Base-by-base conservation (phyloP, 768 basidiomycete species). In the Pleurotus eryngii region DNA sequence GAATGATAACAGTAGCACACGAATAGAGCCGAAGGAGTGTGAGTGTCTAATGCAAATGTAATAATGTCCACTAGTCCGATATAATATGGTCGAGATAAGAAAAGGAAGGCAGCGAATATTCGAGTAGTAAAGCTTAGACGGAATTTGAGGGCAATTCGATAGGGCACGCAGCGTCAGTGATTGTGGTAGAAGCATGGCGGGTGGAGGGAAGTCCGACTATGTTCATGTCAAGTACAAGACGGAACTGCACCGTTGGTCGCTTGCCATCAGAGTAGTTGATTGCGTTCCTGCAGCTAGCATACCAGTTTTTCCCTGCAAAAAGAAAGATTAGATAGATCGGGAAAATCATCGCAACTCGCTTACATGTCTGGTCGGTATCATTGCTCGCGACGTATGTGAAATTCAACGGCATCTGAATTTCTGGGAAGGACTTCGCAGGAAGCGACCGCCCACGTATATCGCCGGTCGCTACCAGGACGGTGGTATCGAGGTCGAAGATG, bases 371-470 rank as follows among this genome's bases (percentile, higher is more conserved):
- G 71, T 98, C 95, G 4, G 87, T 82, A 46, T 82, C 78, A 66
- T 98, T 97, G 9, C 82, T 75, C 0, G 87, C 92, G 11, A 84
- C 61, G 68, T 96, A 97, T 0, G 86, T 84, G 72, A 96, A 95
- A 63, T 89, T 89, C 50, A 98, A 74, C 0, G 93, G 93, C 8
- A 98, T 61, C 30, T 80, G 68, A 24, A 97, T 74, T 35, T 81
- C 68, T n/a, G 85, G 79, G 65, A 84, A 86, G 18, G 71, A 53
- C 65, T 87, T 88, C 9, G 90, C 87, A 4, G 87, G 83, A 8
- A 95, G 71, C 3, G 81, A 84, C 55, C 77, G 72, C 37, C 75
- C 68, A 7, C 82, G 81, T 58, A 84, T 74, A 62, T 83, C 78
- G 7, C 95, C 95, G 0, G 76, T 75, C 0, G 77, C 95, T 18